Percentiles rank a stretch among this genome's conserved stretches.
Conservation (phyloP, 805 yeast genomes). For the Myxozyma nipponensis region DNA sequence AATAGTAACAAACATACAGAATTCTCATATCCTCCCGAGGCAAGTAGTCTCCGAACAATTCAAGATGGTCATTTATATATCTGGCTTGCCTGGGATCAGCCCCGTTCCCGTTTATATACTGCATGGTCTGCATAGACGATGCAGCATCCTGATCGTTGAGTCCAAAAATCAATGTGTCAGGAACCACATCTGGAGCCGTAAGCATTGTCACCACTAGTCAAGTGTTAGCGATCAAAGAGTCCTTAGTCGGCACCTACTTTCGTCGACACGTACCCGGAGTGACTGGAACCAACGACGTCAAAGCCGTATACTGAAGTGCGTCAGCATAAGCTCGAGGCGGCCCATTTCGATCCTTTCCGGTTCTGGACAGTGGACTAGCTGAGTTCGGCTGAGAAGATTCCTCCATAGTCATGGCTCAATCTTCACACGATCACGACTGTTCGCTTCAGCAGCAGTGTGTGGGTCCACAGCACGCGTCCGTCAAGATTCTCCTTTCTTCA, state of each 20-base stretch:
- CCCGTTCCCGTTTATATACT: constrained; percentile 6
- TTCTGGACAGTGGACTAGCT: no score
- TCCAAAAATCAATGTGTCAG: constrained; percentile 18
- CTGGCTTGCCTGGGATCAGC: constrained; percentile 1
- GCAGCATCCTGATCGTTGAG: constrained; percentile 12
- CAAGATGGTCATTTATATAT: constrained; percentile 12
- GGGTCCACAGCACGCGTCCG: no score
- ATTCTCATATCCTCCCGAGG: constrained; percentile 9
- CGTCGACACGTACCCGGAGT: constrained; percentile 8
- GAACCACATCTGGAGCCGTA: constrained; percentile 6
- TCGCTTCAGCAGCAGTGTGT: no score
- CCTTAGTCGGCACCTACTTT: neutral
- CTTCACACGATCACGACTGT: no score
- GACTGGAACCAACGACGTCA: constrained; percentile 18
- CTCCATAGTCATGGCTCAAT: no score
- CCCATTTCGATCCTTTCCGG: no score
- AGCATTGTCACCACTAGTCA: constrained; percentile 3
- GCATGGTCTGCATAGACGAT: constrained; percentile 11
- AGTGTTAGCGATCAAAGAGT: neutral
- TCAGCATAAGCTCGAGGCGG: no score
- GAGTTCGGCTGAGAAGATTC: no score
- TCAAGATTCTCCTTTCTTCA: no score
- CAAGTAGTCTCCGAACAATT: constrained; percentile 11
- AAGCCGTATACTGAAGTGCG: constrained; percentile 23
- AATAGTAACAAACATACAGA: constrained; percentile 7